Evolutionary conservation across 805 yeast genomes (phyloP), one percentile per base, ranked within the genome.

Genomic region (Yarrowia phangngaensis): DNA sequence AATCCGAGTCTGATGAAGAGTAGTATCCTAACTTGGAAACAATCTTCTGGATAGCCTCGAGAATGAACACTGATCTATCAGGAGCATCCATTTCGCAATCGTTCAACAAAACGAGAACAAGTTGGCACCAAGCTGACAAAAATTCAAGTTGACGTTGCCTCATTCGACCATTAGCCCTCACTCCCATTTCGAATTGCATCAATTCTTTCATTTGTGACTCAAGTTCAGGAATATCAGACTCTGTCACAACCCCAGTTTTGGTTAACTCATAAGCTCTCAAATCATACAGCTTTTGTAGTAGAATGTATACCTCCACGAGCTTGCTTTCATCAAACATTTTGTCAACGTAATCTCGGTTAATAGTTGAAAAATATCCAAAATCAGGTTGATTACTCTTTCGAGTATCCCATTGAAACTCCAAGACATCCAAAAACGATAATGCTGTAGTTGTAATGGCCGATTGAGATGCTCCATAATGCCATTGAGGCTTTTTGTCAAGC

Each of bases 91-190:
- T 64, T n/a, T 67, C 68, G 8, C 78, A 79, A 62, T 81, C 88
- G 4, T 78, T 70, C 4, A 85, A 78, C 34, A 86, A 65, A 3
- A 87, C 78, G 53, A 87, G 86, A 17, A 86, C 79, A 41, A 89
- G 64, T 55, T 80, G 82, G 16, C 81, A 80, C 97, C 97, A 90
- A 0, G 94, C 76, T 58, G 81, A 86, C 20, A 90, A 66, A 51
- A 82, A 77, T 11, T 73, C 66, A 36, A 82, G 66, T 53, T 83
- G 92, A 7, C 70, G 67, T 1, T 70, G 62, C 8, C 63, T 52
- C 14, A 61, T 30, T 31, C 52, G 40, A 27, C 31, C 38, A 13
- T 24, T 32, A 8, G 43, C 20, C n/a, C 40, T 53, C 33, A 70
- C 68, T 31, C 67, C 69, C n/a, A 76, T 65, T 11, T 76, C 57